phyloP scores from a whole-genome alignment of 2,329 filamentous ascomycete species.

The Hirsutella minnesotensis region DNA sequence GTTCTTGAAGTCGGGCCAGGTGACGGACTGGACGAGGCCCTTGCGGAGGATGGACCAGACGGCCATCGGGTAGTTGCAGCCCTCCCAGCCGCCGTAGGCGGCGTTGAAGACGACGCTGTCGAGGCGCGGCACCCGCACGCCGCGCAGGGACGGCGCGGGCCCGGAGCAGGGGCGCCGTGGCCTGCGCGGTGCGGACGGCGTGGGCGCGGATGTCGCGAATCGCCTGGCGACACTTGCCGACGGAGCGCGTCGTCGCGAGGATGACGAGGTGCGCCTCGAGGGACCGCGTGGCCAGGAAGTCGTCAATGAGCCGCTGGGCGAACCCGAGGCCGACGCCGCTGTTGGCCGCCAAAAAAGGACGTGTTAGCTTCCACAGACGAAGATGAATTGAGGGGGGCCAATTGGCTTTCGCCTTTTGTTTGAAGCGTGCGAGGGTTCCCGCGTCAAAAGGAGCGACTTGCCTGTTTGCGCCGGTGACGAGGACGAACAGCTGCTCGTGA shows the following conservation, averaged over 20 bases:
- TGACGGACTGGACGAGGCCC: slow-evolving; percentile 55
- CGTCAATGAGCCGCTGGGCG: slow-evolving; percentile 75
- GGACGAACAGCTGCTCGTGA: slow-evolving; percentile 44
- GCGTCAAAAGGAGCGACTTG: slow-evolving; percentile 22
- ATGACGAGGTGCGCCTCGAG: slow-evolving; percentile 60
- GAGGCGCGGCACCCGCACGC: slow-evolving; percentile 52
- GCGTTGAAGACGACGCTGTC: slow-evolving; percentile 79
- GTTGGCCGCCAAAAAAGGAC: too few relatives aligned
- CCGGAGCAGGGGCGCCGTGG: slow-evolving; percentile 20
- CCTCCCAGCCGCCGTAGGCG: slow-evolving; percentile 76
- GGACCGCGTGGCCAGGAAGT: slow-evolving; percentile 64
- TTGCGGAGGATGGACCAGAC: slow-evolving; percentile 39
- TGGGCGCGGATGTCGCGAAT: slow-evolving; percentile 52
- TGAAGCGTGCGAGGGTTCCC: too few relatives aligned
- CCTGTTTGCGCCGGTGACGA: slow-evolving; percentile 85
- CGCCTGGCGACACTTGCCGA: slow-evolving; percentile 63
- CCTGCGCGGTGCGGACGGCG: slow-evolving; percentile 30
- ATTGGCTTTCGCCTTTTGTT: too few relatives aligned
- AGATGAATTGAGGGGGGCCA: too few relatives aligned
- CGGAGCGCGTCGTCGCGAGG: slow-evolving; percentile 71
- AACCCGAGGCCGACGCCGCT: slow-evolving; percentile 77
- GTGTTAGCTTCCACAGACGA: too few relatives aligned
- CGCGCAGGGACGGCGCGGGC: slow-evolving; percentile 15
- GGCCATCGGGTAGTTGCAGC: slow-evolving; percentile 57
- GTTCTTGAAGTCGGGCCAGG: slow-evolving; percentile 70